Base-by-base conservation (phyloP, 306 rosid genomes). In the Hylodesmum podocarpum region DNA sequence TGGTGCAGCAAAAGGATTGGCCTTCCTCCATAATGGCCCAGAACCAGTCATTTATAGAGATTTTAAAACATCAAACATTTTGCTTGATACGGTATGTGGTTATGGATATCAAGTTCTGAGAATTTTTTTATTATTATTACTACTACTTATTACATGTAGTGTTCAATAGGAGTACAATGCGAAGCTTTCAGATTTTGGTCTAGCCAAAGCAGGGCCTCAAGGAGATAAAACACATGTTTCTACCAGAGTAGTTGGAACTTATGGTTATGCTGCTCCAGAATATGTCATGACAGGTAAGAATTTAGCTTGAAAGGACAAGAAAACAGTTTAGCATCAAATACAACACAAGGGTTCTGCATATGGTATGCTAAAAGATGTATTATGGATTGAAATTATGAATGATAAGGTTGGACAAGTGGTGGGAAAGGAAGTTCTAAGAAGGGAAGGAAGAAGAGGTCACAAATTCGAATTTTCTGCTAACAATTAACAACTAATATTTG, bases 171-270 rank as follows among this genome's bases (percentile, higher is more conserved):
- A 90, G 77, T 94, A 94, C 83, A 92, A 87, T 84, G 93, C 98
- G 16, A 92, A 94, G 95, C 98, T 94, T 81, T 94, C 98, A 79
- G 97, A 94, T 90, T 94, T 94, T 79, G 98, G 98, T 77, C 90
- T 94, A 70, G 98, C 98, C 12, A 94, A 94, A 90, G 93, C 98
- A 13, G 97, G 97, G 55, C 97, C 98, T 70, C 96, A 90, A 82
- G 98, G 98, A 75, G 98, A 94, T 87, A 92, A 92, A 66, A 90
- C 98, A 51, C 98, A 94, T 87, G 97, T 94, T 76, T 94, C 98
- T 27, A 94, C 97, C 71, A 84, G 98, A 84, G 97, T 94, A 54
- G 96, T 94, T 80, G 97, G 97, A 77, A 94, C 98, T 34, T 92
- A 94, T 62, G 97, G 98, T 57, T 94, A 90, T 82, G 97, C 98